A percentile compares a stretch with the other conserved stretches of the same genome.
phyloP scores from a whole-genome alignment of 1,284 basidiomycete genomes.

The Puccinia novopanici region DNA sequence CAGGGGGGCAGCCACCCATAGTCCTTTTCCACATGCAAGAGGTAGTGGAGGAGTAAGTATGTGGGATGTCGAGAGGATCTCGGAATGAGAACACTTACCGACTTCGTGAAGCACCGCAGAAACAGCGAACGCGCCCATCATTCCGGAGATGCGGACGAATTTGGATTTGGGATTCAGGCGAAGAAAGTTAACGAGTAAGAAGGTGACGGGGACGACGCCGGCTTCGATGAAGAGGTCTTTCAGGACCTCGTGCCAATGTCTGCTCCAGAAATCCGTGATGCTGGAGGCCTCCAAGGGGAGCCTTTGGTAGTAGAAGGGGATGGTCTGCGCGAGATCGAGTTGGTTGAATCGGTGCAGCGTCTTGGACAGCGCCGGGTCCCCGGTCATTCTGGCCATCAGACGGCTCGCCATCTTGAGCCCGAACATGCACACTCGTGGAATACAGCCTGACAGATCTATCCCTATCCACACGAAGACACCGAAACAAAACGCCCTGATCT shows the following conservation, averaged over 20 bases:
- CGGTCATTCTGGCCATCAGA: neutral
- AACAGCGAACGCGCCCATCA: constrained; percentile 31
- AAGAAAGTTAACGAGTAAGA: constrained; percentile 4
- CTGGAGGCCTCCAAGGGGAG: neutral
- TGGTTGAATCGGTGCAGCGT: neutral
- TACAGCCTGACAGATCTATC: neutral
- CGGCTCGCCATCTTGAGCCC: neutral
- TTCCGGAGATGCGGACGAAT: constrained; percentile 7
- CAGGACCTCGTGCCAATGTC: constrained; percentile 32
- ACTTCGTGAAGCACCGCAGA: constrained; percentile 38
- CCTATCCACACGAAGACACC: constrained; percentile 11
- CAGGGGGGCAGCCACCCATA: constrained; percentile 17
- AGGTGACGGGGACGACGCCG: constrained; percentile 3
- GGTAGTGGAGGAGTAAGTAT: neutral
- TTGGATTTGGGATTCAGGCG: neutral
- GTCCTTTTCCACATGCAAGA: neutral
- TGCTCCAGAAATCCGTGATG: constrained; percentile 33
- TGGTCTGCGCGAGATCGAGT: neutral
- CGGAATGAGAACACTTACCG: neutral
- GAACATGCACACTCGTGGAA: neutral
- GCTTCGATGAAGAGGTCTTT: constrained; percentile 33
- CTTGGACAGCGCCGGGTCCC: neutral
- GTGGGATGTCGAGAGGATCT: too few relatives aligned
- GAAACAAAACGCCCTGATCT: neutral
- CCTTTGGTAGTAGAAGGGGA: neutral